A percentile compares a stretch with the other conserved stretches of the same genome.
Evolutionary conservation across 2,329 filamentous ascomycete genomes (phyloP).

Genomic region (Botryosphaeria dothidea): DNA sequence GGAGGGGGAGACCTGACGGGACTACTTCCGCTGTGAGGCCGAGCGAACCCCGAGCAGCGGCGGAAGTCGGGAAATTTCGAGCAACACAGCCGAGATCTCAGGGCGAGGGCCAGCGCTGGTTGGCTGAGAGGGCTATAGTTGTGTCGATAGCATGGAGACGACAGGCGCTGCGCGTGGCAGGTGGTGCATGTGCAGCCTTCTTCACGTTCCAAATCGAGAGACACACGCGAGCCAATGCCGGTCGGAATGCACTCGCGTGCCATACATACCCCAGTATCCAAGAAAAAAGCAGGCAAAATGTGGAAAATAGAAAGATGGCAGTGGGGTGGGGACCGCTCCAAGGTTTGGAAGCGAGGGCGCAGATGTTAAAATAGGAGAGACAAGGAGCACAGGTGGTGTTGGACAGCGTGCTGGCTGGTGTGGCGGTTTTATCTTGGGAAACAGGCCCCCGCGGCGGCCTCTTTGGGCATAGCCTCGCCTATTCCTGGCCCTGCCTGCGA

Average conservation of each 20-base stretch:
- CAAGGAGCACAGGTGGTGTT: constrained; percentile 9
- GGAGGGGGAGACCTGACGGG: background rate
- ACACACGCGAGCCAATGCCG: background rate
- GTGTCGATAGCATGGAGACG: background rate
- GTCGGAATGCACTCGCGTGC: no score
- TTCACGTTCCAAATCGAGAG: background rate
- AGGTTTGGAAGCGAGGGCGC: background rate
- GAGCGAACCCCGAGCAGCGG: constrained; percentile 1
- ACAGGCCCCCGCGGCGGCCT: background rate
- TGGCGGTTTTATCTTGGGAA: constrained; percentile 3
- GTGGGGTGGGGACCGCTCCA: background rate
- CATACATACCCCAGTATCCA: background rate
- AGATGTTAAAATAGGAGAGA: constrained; percentile 5
- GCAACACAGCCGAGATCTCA: background rate
- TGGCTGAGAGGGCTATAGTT: background rate
- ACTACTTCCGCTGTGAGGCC: background rate
- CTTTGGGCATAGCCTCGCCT: background rate
- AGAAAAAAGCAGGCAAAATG: background rate
- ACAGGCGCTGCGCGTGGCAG: background rate
- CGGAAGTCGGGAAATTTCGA: background rate
- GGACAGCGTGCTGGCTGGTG: background rate
- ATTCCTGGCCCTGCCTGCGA: background rate
- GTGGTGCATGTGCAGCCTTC: background rate
- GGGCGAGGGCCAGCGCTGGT: background rate
- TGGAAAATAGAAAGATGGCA: background rate